These are phyloP conservation scores for Mycena sp. DNA, from an alignment of 1,284 basidiomycete species.

Conservation along the genomic window DNA sequence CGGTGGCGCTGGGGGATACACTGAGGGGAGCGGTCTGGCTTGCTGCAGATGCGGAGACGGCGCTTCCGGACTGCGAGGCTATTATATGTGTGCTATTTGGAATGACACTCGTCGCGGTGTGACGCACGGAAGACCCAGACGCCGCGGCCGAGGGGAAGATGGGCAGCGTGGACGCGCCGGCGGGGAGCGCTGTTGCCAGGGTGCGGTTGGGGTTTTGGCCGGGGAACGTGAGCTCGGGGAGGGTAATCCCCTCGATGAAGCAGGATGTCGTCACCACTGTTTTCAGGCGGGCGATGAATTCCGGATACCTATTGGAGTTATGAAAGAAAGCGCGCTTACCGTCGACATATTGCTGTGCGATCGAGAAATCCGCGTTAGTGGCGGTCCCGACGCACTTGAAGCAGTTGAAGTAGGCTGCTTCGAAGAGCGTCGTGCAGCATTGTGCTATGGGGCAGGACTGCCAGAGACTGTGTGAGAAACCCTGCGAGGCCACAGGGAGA, in stretches of 20 bases:
- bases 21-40: not conserved
- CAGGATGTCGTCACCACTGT: slow-evolving; percentile 37
- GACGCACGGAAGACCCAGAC: slow-evolving; percentile 12
- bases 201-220: slow-evolving; percentile 49
- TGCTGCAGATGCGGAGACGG: not conserved
- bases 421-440: slow-evolving; percentile 24
- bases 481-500: not conserved
- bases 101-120: not conserved
- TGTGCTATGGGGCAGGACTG: slow-evolving; percentile 23
- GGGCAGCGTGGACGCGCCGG: slow-evolving; percentile 21
- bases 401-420: slow-evolving; percentile 19
- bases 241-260: slow-evolving; percentile 38
- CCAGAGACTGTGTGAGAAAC: not conserved
- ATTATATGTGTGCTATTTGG: not conserved
- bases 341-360: slow-evolving; percentile 28
- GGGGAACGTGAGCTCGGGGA: slow-evolving; percentile 49
- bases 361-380: slow-evolving; percentile 20
- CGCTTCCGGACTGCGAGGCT: not conserved
- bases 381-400: slow-evolving; percentile 24
- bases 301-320: not conserved
- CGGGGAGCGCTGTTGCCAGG: slow-evolving; percentile 33
- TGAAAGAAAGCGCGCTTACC: slow-evolving; percentile 10
- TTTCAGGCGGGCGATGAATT: not conserved
- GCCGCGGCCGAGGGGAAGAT: not conserved
- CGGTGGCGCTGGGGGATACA: not conserved